These are phyloP conservation scores for Ogataea parapolymorpha DNA, from an alignment of 805 yeast species.

Conservation along the genomic window DNA sequence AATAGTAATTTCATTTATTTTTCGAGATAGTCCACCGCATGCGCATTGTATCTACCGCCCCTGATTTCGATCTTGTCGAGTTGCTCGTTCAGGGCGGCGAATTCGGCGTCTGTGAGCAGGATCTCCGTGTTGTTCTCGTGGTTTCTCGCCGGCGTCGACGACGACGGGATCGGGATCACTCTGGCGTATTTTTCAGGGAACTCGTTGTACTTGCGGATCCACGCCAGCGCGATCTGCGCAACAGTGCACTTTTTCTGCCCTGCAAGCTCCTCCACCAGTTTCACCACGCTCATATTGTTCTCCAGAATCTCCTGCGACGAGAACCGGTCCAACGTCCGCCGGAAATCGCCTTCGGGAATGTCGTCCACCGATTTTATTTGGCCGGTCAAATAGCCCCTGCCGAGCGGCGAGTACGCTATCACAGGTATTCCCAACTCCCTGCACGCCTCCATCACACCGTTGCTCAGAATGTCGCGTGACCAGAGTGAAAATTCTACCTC, in stretches of 20 bases:
- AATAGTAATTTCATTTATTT: neutral
- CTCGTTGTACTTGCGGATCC: slow-evolving; percentile 49
- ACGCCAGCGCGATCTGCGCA: slow-evolving; percentile 71
- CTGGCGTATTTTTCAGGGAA: slow-evolving; percentile 39
- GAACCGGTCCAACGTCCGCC: slow-evolving; percentile 54
- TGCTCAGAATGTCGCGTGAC: slow-evolving; percentile 53
- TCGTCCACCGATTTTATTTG: slow-evolving; percentile 42
- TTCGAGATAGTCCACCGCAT: slow-evolving; percentile 1
- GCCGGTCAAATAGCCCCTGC: slow-evolving; percentile 77
- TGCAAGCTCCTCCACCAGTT: slow-evolving; percentile 49
- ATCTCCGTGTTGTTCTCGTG: slow-evolving; percentile 53
- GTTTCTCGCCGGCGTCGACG: slow-evolving; percentile 57
- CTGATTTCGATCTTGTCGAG: slow-evolving; percentile 41
- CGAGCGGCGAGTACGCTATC: slow-evolving; percentile 80
- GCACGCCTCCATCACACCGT: slow-evolving; percentile 63
- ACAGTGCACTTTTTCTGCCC: slow-evolving; percentile 43
- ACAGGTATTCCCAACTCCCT: slow-evolving; percentile 60
- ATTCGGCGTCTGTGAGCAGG: slow-evolving; percentile 53
- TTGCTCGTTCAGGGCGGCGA: slow-evolving; percentile 48
- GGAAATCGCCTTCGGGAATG: slow-evolving; percentile 54
- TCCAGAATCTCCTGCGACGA: slow-evolving; percentile 47
- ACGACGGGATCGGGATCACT: slow-evolving; percentile 79
- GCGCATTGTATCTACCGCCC: slow-evolving; percentile 40
- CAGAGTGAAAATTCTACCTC: slow-evolving; percentile 80
- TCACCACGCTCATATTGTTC: slow-evolving; percentile 50